phyloP scores from a whole-genome alignment of 345 rosid species.

The Durio zibethinus region DNA sequence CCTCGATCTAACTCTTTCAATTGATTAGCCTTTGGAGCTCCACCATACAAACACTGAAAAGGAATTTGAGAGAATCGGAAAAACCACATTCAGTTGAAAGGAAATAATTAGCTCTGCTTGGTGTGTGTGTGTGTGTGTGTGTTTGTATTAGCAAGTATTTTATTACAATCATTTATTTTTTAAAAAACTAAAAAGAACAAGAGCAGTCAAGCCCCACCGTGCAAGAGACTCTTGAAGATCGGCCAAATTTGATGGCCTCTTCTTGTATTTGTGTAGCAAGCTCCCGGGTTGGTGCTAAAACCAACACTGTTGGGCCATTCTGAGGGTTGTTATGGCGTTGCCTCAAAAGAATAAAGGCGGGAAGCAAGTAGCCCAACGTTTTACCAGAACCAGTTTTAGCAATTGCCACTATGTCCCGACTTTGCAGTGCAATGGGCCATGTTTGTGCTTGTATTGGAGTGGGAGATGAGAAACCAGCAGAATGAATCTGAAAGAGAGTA shows the following conservation, averaged over 20 bases:
- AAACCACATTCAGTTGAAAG: background rate
- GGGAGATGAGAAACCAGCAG: conserved; percentile 86
- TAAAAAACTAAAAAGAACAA: background rate
- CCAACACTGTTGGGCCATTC: conserved; percentile 85
- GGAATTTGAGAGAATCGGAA: conserved; percentile 12
- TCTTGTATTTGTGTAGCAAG: conserved; percentile 97
- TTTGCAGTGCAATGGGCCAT: conserved; percentile 93
- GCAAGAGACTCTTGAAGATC: conserved; percentile 80
- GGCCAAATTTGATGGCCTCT: conserved; percentile 80
- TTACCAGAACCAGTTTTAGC: conserved; percentile 99
- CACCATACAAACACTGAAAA: conserved; percentile 93
- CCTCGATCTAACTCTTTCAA: conserved; percentile 80
- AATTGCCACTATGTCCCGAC: conserved; percentile 90
- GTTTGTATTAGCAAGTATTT: background rate
- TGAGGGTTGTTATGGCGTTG: conserved; percentile 60
- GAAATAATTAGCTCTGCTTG: background rate
- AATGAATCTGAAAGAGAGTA: conserved; percentile 53
- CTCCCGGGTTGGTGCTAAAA: conserved; percentile 94
- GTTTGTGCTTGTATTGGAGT: conserved; percentile 99
- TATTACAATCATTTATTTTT: too few species aligned
- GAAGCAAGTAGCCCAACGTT: conserved; percentile 94
- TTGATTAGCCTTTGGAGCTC: conserved; percentile 92
- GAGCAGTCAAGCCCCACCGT: conserved; percentile 54
- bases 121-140: background rate
- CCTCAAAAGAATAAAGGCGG: conserved; percentile 83